phyloP scores from a whole-genome alignment of 208 protist species.

The Crithidia brevicula region DNA sequence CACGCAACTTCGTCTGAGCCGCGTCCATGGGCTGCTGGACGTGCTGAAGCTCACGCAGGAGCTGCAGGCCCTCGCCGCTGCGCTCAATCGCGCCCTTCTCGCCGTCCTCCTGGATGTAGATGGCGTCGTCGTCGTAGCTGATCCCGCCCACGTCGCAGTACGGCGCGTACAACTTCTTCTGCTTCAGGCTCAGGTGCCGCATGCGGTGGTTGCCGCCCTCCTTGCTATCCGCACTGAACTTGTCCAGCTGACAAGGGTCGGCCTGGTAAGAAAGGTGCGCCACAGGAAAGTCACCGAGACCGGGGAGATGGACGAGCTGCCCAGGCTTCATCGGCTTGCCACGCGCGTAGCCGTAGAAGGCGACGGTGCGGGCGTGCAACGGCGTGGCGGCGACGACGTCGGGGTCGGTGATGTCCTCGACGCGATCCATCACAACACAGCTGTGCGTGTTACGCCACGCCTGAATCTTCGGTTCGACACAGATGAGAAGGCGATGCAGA shows the following conservation, averaged over 20 bases:
- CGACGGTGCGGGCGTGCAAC: conserved; percentile 83
- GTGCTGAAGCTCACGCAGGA: conserved; percentile 82
- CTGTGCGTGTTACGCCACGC: conserved; percentile 97
- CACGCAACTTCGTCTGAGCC: conserved; percentile 43
- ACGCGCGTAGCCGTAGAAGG: conserved; percentile 98
- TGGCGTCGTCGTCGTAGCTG: conserved; percentile 98
- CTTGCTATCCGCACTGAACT: conserved; percentile 26
- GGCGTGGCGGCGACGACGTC: conserved; percentile 75
- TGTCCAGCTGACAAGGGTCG: conserved; percentile 96
- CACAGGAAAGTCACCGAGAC: conserved; percentile 97
- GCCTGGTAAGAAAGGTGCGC: conserved; percentile 83
- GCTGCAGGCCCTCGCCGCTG: conserved; percentile 79
- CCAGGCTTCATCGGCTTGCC: conserved; percentile 95
- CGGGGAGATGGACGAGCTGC: conserved; percentile 96
- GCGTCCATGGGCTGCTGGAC: conserved; percentile 79
- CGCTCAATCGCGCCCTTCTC: conserved; percentile 82
- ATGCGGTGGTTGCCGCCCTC: conserved; percentile 74
- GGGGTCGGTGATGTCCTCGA: conserved; percentile 99
- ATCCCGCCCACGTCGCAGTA: conserved; percentile 98
- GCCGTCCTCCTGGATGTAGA: conserved; percentile 96
- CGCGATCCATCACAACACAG: conserved; percentile 95
- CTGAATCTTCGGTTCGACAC: conserved; percentile 97
- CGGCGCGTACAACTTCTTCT: conserved; percentile 97
- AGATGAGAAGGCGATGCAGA: conserved; percentile 97
- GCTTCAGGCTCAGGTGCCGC: conserved; percentile 93